Conservation (phyloP, 83 land plant species). For the Picea abies region DNA sequence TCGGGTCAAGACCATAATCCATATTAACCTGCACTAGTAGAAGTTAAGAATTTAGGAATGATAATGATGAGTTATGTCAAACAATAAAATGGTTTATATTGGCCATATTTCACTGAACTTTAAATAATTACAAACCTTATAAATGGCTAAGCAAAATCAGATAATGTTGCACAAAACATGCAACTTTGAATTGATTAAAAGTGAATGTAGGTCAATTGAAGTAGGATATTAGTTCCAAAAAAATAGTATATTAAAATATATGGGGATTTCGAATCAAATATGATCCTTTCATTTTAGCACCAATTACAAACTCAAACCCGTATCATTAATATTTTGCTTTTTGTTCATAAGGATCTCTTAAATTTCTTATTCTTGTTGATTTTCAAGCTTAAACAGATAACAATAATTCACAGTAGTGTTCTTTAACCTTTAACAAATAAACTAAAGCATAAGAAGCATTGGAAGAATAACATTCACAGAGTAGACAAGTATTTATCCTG, state of each 20-base stretch:
- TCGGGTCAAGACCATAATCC: constrained; percentile 32
- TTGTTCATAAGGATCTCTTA: neutral
- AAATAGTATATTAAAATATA: neutral
- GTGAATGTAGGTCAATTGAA: neutral
- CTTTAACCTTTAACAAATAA: too few species aligned
- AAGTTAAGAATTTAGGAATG: neutral
- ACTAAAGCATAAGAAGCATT: too few species aligned
- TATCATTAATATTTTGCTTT: neutral
- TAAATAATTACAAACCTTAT: neutral
- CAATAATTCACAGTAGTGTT: too few species aligned
- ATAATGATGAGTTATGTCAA: neutral
- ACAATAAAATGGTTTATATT: neutral
- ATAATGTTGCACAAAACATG: neutral
- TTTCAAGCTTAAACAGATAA: too few species aligned
- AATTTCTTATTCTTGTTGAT: too few species aligned
- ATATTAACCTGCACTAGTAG: constrained; percentile 21
- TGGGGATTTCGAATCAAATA: neutral
- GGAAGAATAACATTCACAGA: too few species aligned
- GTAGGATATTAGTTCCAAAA: neutral
- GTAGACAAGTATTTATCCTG: too few species aligned
- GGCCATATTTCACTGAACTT: neutral
- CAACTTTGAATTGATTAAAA: neutral
- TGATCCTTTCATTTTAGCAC: too few species aligned
- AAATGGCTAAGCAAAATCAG: too few species aligned
- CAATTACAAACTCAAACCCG: too few species aligned